phyloP scores from a whole-genome alignment of 805 yeast genomes.

The Tetrapisispora iriomotensis region DNA sequence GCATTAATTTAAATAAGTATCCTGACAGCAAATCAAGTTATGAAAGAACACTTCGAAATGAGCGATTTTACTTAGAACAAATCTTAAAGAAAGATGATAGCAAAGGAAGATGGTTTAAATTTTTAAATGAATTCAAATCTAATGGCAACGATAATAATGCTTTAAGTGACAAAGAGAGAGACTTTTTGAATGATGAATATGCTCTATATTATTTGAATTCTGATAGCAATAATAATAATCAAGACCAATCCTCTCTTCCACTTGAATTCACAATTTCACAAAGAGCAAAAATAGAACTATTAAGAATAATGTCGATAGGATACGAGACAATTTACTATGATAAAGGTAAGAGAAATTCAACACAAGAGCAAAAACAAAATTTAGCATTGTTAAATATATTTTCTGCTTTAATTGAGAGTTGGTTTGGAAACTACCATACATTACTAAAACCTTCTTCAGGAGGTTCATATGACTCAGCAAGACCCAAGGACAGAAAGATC shows the following conservation, averaged over 20 bases:
- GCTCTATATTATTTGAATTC: slow-evolving; percentile 17
- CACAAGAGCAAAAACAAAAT: slow-evolving; percentile 49
- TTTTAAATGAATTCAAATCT: slow-evolving; percentile 5
- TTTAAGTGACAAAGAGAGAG: slow-evolving; percentile 17
- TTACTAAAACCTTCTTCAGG: slow-evolving; percentile 41
- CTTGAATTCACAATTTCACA: slow-evolving; percentile 53
- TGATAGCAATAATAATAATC: slow-evolving; percentile 1
- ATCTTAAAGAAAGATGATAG: slow-evolving; percentile 18
- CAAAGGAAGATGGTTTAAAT: slow-evolving; percentile 18
- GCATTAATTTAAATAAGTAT: not conserved
- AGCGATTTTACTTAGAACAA: slow-evolving; percentile 24
- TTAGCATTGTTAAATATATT: slow-evolving; percentile 62
- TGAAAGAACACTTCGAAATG: slow-evolving; percentile 26
- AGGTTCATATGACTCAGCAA: slow-evolving; percentile 20
- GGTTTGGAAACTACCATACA: slow-evolving; percentile 58
- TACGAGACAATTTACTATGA: slow-evolving; percentile 74
- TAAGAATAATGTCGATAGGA: slow-evolving; percentile 71
- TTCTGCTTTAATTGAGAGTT: slow-evolving; percentile 66
- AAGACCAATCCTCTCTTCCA: slow-evolving; percentile 11
- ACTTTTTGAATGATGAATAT: slow-evolving; percentile 28
- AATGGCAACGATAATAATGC: slow-evolving; percentile 5
- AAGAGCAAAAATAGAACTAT: slow-evolving; percentile 67
- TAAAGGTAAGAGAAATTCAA: slow-evolving; percentile 38
- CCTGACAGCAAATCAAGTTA: slow-evolving; percentile 31
- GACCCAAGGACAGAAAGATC: slow-evolving; percentile 25